Evolutionary conservation across 1,139 yeast genomes (phyloP), one percentile per base, ranked within the genome.

Genomic region (Debaryomycetaceae sp.): DNA sequence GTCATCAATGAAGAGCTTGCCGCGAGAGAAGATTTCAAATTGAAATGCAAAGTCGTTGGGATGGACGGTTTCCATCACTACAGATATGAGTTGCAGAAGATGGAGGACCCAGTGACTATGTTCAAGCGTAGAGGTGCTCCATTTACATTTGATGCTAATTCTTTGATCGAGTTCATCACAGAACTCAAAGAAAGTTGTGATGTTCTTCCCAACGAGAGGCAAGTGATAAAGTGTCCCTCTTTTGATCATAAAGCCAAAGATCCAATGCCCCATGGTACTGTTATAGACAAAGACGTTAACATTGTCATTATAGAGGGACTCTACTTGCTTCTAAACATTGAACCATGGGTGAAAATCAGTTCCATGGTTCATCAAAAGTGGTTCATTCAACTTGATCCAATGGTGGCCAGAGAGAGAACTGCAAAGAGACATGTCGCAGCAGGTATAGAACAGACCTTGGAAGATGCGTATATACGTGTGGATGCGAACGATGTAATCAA

Each of bases 111-210:
- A 7, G 42, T 34, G 6, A 52, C 47, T 27, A 54, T 54, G 6
- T 39, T 52, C 13, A 45, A 52, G 27, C 48, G 60, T 17, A 50
- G 60, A n/a, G 60, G 60, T 9, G 59, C 60, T 4, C 58, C 60
- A n/a, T 54, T 54, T 34, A 56, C 60, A 9, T 54, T 55, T 40
- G 47, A 56, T 37, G 48, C 44, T 8, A 43, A 41, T n/a, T 43
- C 46, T 6, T 48, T 55, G 29, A 42, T 51, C 9, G 42, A 41
- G 11, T 42, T 47, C 22, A 52, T 54, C n/a, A 39, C 40, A 33
- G 29, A 37, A 17, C 36, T 55, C 23, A 49, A 45, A 42, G 27
- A 39, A 11, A 42, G 42, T 7, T 34, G 29, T 6, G 44, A 45
- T 13, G 36, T 38, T 6, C 24, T 40, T 4, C 36, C 20, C 2